A percentile compares a stretch with the other conserved stretches of the same genome.
phyloP scores from a whole-genome alignment of 257 asterid genomes.

The Leonotis leonurus region DNA sequence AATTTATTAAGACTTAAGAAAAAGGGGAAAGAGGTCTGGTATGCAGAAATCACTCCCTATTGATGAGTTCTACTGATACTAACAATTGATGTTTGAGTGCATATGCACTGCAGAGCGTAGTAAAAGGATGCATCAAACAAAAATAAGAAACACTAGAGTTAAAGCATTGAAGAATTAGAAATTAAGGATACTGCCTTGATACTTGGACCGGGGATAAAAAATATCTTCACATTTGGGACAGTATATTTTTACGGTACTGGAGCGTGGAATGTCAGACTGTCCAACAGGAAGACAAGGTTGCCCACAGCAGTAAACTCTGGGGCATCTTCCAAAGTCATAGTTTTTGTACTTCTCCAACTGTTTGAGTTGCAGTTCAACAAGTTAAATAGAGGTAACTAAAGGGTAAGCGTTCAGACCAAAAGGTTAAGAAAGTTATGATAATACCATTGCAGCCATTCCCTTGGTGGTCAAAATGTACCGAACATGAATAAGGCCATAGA shows the following conservation, averaged over 20 bases:
- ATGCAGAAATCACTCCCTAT: background rate
- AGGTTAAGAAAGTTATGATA: background rate
- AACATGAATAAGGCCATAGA: conserved; percentile 86
- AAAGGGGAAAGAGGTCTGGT: background rate
- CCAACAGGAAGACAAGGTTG: conserved; percentile 93
- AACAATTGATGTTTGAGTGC: background rate
- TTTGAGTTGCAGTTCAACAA: conserved; percentile 7
- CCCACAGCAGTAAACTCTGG: conserved; percentile 84
- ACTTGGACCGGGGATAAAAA: conserved; percentile 85
- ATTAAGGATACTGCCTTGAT: conserved; percentile 93
- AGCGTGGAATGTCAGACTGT: conserved; percentile 83
- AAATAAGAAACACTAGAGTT: background rate
- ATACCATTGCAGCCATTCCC: conserved; percentile 96
- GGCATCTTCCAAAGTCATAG: conserved; percentile 86
- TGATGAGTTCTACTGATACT: background rate
- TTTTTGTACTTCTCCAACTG: conserved; percentile 89
- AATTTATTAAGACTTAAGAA: background rate
- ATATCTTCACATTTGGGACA: conserved; percentile 87
- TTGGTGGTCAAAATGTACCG: conserved; percentile 86
- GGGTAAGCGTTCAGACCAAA: background rate
- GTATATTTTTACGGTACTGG: conserved; percentile 77
- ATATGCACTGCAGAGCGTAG: background rate
- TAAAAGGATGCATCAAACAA: background rate
- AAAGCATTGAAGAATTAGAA: background rate
- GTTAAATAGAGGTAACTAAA: conserved; percentile 10